These are phyloP conservation scores for Trifolium fragiferum DNA, from an alignment of 306 rosid genomes.

Conservation along the genomic window DNA sequence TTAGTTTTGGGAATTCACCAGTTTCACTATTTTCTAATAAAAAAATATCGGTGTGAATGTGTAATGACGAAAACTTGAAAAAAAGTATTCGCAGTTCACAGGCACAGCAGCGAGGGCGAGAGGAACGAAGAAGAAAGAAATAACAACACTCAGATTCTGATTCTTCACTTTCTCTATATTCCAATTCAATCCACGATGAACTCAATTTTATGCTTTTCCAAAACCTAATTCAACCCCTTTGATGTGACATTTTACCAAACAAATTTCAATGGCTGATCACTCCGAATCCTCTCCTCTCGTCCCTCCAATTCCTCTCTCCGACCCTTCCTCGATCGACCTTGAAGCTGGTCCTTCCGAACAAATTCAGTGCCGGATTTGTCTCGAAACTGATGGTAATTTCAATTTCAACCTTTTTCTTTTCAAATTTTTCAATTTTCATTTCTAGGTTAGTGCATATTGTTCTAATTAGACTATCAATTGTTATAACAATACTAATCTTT, in stretches of 20 bases:
- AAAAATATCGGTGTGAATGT: no score
- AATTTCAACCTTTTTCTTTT: not conserved
- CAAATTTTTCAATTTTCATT: constrained; percentile 8
- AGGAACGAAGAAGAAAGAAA: not conserved
- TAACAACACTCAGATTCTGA: constrained; percentile 33
- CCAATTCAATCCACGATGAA: not conserved
- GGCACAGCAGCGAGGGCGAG: constrained; percentile 5
- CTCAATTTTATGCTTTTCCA: constrained; percentile 33
- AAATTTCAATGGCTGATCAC: constrained; percentile 73
- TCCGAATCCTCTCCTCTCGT: constrained; percentile 79
- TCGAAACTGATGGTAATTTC: constrained; percentile 86
- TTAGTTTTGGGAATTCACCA: no score
- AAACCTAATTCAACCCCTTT: constrained; percentile 1
- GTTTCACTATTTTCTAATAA: no score
- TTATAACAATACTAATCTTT: not conserved
- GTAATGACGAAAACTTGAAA: no score
- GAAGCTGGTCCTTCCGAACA: constrained; percentile 97
- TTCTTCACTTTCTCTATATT: constrained; percentile 26
- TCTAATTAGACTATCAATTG: not conserved
- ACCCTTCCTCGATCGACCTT: constrained; percentile 85
- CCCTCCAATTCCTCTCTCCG: constrained; percentile 62
- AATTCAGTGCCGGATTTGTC: constrained; percentile 98
- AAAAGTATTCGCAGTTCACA: no score
- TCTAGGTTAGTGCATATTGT: constrained; percentile 37
- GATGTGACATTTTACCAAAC: constrained; percentile 18